Conservation (phyloP, 139 green algal genomes). For the Nannochloris sp. region DNA sequence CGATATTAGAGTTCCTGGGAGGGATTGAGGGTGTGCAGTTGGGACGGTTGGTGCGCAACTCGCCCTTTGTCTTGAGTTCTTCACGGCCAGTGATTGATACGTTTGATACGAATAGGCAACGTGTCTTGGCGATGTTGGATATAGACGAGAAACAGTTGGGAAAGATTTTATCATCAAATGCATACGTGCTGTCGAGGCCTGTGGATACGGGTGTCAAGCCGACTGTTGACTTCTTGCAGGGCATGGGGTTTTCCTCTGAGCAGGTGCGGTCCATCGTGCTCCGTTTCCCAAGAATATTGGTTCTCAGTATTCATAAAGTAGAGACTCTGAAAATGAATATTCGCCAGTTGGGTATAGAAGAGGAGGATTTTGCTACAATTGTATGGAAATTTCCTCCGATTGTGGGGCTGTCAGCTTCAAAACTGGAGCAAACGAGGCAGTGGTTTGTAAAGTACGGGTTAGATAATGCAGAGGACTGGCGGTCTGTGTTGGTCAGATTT, state of each 20-base stretch:
- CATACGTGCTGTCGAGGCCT: background rate
- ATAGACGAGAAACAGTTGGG: slow-evolving; percentile 1
- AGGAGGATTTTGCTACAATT: background rate
- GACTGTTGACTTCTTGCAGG: background rate
- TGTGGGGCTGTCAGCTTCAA: background rate
- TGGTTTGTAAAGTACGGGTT: slow-evolving; percentile 3
- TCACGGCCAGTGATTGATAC: background rate
- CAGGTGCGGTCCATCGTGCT: background rate
- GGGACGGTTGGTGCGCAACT: background rate
- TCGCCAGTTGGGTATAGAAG: background rate
- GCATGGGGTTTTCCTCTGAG: background rate
- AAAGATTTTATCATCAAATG: slow-evolving; percentile 11
- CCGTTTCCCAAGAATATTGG: background rate
- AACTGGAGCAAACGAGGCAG: background rate
- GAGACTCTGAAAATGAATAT: background rate
- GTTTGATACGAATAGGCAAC: background rate
- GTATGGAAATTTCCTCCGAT: background rate
- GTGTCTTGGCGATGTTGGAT: background rate
- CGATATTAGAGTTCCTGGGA: background rate
- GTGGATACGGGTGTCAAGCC: background rate
- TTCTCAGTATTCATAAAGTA: background rate
- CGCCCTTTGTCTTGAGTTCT: background rate
- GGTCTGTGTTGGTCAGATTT: background rate
- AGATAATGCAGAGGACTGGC: background rate
- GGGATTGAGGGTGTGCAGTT: background rate